Base-by-base conservation (phyloP, 352 stramenopile species). In the Globisporangium nunn region DNA sequence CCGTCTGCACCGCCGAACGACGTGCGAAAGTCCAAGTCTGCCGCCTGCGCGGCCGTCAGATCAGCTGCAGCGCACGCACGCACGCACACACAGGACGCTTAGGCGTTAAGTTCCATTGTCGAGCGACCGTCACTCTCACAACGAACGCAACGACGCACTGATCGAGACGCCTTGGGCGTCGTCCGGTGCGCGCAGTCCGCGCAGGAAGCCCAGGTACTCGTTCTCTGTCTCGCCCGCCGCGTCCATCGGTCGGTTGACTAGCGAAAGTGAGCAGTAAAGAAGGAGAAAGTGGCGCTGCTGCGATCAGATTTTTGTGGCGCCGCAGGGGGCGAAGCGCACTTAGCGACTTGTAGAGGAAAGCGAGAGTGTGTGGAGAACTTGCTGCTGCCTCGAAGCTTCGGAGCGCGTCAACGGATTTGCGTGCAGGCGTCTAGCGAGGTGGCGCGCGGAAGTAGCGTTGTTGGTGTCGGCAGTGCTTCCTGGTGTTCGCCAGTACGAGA, bases 151-250 rank as follows among this genome's bases (percentile, higher is more conserved):
- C 11, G 56, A 74, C 71, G 49, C 50, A 81, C 74, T 64, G 58
- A 80, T 80, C 1, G 71, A 55, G 18, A 47, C 58, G 46, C 69
- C 54, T 50, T 72, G 71, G 15, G 72, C 56, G 52, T 91, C 81
- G 48, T 92, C 79, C 29, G 64, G 52, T 33, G 70, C 58, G 12
- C 81, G 77, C 56, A 91, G 70, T 11, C 77, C 77, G 50, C 78
- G 78, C 62, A 89, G 56, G 58, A 90, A 92, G 67, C 81, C 75
- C 63, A 92, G 59, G 66, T 92, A 90, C 67, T 90, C 79, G 65
- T 84, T 85, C 48, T 88, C 81, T 6, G 45, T 52, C 56, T 46
- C 67, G 51, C 54, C 68, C 62, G 52, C 62, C 46, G 43, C 59
- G 33, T 81, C 67, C 46, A 52, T 50, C 28, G 52, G 18, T 39